phyloP scores from a whole-genome alignment of 495 filamentous ascomycete genomes.

The Penicillium daleae region DNA sequence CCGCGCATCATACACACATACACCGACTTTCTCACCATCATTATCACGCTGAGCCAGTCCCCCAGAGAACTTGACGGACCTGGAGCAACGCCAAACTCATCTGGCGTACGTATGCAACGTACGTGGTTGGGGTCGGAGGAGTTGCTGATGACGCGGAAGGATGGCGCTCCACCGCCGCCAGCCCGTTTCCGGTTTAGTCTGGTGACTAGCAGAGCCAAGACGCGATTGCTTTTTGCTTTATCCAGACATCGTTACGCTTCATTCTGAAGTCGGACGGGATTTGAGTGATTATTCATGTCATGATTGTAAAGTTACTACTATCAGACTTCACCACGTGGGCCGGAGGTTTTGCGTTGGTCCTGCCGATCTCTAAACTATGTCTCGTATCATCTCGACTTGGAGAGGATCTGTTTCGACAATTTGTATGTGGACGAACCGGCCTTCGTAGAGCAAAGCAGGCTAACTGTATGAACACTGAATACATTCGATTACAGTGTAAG shows the following conservation, averaged over 20 bases:
- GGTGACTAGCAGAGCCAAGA: conserved; percentile 1
- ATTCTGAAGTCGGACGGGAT: too few species aligned
- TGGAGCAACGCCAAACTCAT: not conserved
- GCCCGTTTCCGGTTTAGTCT: conserved; percentile 12
- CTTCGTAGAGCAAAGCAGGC: too few species aligned
- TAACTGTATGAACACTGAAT: not conserved
- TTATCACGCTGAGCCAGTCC: not conserved
- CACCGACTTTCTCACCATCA: not conserved
- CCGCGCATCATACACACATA: not conserved
- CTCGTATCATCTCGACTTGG: too few species aligned
- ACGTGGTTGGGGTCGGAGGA: conserved; percentile 17
- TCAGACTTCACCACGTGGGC: not conserved
- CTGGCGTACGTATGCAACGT: conserved; percentile 26
- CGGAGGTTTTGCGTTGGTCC: not conserved
- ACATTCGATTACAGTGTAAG: not conserved
- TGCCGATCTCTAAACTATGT: not conserved
- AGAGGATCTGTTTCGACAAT: too few species aligned
- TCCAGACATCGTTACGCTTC: conserved; percentile 1
- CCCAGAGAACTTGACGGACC: not conserved
- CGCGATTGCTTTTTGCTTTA: not conserved
- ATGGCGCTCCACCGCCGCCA: conserved; percentile 21
- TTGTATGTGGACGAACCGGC: too few species aligned
- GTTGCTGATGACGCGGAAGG: conserved; percentile 28
- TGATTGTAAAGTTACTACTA: not conserved
- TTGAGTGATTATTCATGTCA: not conserved